Conservation (phyloP, 176 grass and related monocot genomes). For the Musa acuminata region DNA sequence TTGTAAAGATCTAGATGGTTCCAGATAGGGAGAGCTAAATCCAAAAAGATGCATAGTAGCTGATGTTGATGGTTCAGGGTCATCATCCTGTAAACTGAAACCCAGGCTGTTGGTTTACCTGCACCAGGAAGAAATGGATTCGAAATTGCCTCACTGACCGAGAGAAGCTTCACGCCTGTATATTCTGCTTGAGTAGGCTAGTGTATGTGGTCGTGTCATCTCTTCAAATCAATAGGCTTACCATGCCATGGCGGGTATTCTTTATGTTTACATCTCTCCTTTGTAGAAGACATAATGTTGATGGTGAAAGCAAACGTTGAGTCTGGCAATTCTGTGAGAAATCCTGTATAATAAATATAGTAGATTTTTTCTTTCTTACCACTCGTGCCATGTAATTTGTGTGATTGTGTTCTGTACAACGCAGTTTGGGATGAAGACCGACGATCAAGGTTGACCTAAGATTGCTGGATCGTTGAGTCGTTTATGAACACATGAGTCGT, state of each 20-base stretch:
- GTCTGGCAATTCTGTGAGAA: not conserved
- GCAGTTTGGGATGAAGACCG: too few species aligned
- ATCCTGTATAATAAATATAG: not conserved
- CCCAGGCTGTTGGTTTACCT: not conserved
- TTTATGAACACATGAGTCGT: too few species aligned
- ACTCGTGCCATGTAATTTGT: too few species aligned
- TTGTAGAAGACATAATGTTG: not conserved
- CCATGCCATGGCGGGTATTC: too few species aligned
- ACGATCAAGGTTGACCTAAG: too few species aligned
- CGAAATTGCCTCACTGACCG: not conserved
- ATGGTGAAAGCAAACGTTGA: not conserved
- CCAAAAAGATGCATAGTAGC: not conserved
- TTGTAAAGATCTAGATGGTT: not conserved
- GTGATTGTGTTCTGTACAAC: too few species aligned
- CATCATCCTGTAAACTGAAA: not conserved
- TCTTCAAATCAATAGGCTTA: not conserved
- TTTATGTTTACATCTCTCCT: not conserved
- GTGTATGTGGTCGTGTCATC: not conserved
- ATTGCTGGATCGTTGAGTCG: too few species aligned
- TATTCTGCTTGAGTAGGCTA: slow-evolving; percentile 38
- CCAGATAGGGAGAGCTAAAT: not conserved
- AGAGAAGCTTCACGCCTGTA: slow-evolving; percentile 36
- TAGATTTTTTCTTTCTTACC: not conserved
- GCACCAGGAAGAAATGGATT: not conserved
- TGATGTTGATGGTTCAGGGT: not conserved